Base-by-base conservation (phyloP, 2,329 filamentous ascomycete genomes). In the Pyrenophora teres region DNA sequence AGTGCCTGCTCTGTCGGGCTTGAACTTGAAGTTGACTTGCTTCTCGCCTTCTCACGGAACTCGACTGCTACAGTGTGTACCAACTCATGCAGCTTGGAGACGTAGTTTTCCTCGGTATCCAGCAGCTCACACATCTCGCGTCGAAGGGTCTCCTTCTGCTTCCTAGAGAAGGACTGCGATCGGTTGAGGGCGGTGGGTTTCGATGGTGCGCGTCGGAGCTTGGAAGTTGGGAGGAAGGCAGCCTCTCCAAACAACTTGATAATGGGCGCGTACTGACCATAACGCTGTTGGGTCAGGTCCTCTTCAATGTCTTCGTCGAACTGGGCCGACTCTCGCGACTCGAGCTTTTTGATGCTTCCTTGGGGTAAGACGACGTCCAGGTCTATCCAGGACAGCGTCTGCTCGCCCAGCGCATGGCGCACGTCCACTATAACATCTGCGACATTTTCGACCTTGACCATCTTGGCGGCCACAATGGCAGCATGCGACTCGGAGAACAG, bases 401-500 rank as follows among this genome's bases (percentile, higher is more conserved):
- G 90, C 32, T 92, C 87, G 66, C 89, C 88, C 54, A 96, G 82
- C 13, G 92, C 89, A 48, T 85, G 83, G 50, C 88, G 84, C 47
- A 99, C 78, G 52, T 88, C 87, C 37, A 83, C 80, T 49, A 95
- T 83, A 21, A 94, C 83, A 13, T 92, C 87, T 33, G 80, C 77
- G 1, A 86, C 83, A 69, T 92, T 89, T 40, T 96, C 91, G 59
- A 93, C 87, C 76, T 83, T 87, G 57, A 87, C 83, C 87, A 97
- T 94, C 43, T 86, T 85, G 72, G 89, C 88, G 45, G 93, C 92
- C 53, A 99, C 77, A 66, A 96, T 90, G 37, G 92, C 94, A 16
- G 93, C 92, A 81, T 99, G 94, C 73, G 93, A 87, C 71, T 97
- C 92, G 57, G 89, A 85, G 74, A 97, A 97, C 52, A 96, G 81